These are phyloP conservation scores for Harringtonia lauricola DNA, from an alignment of 2,329 filamentous ascomycete species.

Conservation along the genomic window DNA sequence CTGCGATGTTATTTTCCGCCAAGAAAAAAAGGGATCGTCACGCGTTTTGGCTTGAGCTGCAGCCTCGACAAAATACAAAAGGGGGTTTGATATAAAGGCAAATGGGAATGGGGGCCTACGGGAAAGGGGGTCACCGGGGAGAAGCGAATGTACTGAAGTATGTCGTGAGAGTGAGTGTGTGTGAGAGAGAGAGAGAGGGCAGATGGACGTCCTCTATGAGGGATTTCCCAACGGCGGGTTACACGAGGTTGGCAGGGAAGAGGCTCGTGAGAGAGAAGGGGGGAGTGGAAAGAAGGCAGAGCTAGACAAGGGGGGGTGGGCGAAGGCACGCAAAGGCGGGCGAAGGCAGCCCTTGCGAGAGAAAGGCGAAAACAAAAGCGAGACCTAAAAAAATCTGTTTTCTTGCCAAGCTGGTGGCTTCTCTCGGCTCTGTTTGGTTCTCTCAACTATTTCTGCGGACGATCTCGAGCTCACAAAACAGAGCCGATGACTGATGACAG, in stretches of 20 bases:
- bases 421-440: no score
- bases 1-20: background rate
- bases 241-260: no score
- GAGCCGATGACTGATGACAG: constrained; percentile 14
- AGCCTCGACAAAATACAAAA: background rate
- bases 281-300: background rate
- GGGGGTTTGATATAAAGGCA: background rate
- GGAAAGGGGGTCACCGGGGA: background rate
- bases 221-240: no score
- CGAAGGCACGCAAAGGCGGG: no score
- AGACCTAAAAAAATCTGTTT: constrained; percentile 24
- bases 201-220: background rate
- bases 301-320: no score
- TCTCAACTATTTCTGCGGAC: constrained; percentile 40
- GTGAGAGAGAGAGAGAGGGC: background rate
- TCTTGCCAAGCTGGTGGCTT: constrained; percentile 39
- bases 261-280: background rate
- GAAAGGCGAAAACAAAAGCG: constrained; percentile 1
- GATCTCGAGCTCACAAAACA: constrained; percentile 30
- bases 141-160: background rate
- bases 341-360: background rate
- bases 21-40: background rate
- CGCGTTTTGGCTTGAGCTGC: background rate
- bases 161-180: no score
- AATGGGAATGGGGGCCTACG: background rate